phyloP scores from a whole-genome alignment of 2,329 filamentous ascomycete genomes.

The Rosellinia necatrix region DNA sequence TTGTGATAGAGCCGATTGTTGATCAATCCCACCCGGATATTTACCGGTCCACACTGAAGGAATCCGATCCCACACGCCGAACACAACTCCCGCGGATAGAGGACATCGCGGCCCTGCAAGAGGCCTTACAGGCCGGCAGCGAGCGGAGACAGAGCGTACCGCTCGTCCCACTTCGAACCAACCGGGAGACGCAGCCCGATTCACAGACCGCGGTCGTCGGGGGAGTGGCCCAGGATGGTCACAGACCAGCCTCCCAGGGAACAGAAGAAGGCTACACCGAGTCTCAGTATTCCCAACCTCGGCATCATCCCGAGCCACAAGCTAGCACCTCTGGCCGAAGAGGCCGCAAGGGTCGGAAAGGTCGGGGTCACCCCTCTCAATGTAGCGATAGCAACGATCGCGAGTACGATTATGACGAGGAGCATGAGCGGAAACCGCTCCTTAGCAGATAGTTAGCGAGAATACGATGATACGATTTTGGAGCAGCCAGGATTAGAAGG shows the following conservation, averaged over 20 bases:
- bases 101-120: neutral
- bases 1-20: neutral
- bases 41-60: neutral
- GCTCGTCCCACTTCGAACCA: neutral
- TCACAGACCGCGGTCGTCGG: neutral
- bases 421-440: neutral
- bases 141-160: neutral
- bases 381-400: neutral
- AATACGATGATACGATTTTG: neutral
- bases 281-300: neutral
- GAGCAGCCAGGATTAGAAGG: too few relatives aligned
- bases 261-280: neutral
- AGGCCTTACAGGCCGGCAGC: neutral
- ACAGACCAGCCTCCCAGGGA: neutral
- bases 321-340: neutral
- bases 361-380: too few relatives aligned
- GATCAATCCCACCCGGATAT: neutral
- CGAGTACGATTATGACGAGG: neutral
- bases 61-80: neutral
- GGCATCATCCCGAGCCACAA: neutral
- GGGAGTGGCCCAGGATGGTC: neutral
- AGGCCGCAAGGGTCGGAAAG: too few relatives aligned
- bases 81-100: neutral
- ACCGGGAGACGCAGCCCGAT: neutral
- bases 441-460: neutral